These are phyloP conservation scores for Holtermannia corniformis DNA, from an alignment of 768 basidiomycete genomes.

Conservation along the genomic window DNA sequence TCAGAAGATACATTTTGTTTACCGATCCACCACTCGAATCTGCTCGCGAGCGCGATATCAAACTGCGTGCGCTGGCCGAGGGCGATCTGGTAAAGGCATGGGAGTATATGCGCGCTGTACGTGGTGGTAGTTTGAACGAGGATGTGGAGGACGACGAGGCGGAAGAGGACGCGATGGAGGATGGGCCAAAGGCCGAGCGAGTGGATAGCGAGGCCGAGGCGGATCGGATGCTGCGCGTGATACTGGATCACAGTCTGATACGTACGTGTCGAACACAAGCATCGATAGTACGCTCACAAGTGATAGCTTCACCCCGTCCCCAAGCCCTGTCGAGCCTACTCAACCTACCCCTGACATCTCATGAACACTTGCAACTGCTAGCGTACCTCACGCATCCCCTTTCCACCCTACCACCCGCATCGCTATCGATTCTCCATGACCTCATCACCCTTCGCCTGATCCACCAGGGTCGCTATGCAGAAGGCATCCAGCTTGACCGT, in stretches of 20 bases:
- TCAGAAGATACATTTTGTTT: slow-evolving; percentile 16
- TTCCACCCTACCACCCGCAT: slow-evolving; percentile 6
- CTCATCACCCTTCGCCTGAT: slow-evolving; percentile 32
- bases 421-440: slow-evolving; percentile 25
- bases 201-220: not conserved
- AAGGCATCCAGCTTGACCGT: slow-evolving; percentile 27
- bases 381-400: slow-evolving; percentile 28
- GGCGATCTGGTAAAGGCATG: slow-evolving; percentile 1
- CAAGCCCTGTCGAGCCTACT: slow-evolving; percentile 16
- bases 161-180: not conserved
- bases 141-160: slow-evolving; percentile 9
- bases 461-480: slow-evolving; percentile 32
- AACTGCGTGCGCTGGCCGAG: slow-evolving; percentile 8
- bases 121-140: slow-evolving; percentile 15
- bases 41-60: slow-evolving; percentile 9
- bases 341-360: slow-evolving; percentile 22
- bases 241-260: not conserved
- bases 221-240: not conserved
- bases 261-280: no score
- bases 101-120: slow-evolving; percentile 17
- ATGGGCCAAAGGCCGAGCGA: not conserved
- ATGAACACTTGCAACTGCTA: slow-evolving; percentile 24
- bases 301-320: slow-evolving; percentile 5
- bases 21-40: slow-evolving; percentile 5
- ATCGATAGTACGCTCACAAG: not conserved